Evolutionary conservation across 106 monocot genomes (phyloP), one percentile per base, ranked within the genome.

Genomic region (Apostasia shenzhenica): DNA sequence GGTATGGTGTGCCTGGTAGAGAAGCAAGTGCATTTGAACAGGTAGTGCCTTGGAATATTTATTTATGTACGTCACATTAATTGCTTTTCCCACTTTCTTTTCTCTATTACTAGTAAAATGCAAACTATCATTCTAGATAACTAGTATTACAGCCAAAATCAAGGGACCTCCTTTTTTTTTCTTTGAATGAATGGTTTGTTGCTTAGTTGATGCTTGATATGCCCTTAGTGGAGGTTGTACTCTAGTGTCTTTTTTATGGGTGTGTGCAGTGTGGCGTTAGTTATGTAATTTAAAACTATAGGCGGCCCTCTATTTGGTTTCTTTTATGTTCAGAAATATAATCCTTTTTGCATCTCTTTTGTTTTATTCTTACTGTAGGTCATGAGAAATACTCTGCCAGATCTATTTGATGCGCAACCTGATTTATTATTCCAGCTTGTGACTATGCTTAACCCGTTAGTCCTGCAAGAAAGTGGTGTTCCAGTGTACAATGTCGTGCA

Each of bases 371-470:
- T 57, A 45, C 54, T 43, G 41, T 70, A 92, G 92, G 92, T 89
- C 55, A 92, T 92, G 92, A 75, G 79, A 66, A 86, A 75, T 46
- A 79, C 80, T 55, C 79, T 92, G 55, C 92, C 92, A 38, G 92
- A 92, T 77, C 65, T 92, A 48, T 92, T 92, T 86, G 92, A 88
- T 57, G 85, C 82, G 41, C 92, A 92, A 41, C 88, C 92, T 45
- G 92, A 88, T 73, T 81, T 92, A 76, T 85, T 92, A 41, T 88
- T 88, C 73, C 88, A 92, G 71, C 86, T 92, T 54, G 88, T 92
- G 57, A 92, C 88, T 11, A 92, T 92, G 92, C 88, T 92, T 14
- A 92, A 79, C 77, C 92, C 92, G 49, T 88, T 83, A 11, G 75
- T 85, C 67, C 71, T 92, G 75, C 81, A 78, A 76, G 80, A 88